Conservation (phyloP, 1,284 basidiomycete species). For the Tetrapyrgos nigripes region DNA sequence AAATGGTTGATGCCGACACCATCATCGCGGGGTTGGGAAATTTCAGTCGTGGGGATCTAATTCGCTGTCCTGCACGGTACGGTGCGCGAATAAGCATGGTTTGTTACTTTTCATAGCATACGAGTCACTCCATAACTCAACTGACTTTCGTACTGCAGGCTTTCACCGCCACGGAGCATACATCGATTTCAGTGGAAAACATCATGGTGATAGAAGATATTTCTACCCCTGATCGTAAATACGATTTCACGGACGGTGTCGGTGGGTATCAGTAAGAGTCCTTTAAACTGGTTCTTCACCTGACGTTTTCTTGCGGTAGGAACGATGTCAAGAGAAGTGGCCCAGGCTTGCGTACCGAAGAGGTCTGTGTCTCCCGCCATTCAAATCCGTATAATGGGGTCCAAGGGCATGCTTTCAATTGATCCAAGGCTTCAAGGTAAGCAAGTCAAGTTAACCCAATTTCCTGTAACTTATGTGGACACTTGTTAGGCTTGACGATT, state of each 20-base stretch:
- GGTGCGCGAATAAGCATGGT: conserved; percentile 64
- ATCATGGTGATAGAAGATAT: conserved; percentile 54
- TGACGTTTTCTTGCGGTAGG: conserved; percentile 41
- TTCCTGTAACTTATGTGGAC: too few species aligned
- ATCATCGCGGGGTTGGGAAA: conserved; percentile 62
- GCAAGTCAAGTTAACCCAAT: background rate
- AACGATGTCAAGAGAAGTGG: conserved; percentile 65
- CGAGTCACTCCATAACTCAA: background rate
- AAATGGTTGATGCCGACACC: conserved; percentile 44
- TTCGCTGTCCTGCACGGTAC: conserved; percentile 71
- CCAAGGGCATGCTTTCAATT: conserved; percentile 68
- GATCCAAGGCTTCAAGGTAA: conserved; percentile 54
- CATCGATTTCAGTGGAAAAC: conserved; percentile 59
- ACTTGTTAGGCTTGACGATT: conserved; percentile 37
- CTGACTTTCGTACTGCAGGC: conserved; percentile 45
- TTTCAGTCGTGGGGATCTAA: conserved; percentile 53
- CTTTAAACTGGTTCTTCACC: background rate
- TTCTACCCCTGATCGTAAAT: conserved; percentile 40
- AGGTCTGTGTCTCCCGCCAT: conserved; percentile 50
- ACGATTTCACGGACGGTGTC: conserved; percentile 70
- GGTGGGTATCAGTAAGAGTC: background rate
- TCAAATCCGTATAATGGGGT: conserved; percentile 67
- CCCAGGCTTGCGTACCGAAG: conserved; percentile 54
- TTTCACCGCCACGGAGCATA: conserved; percentile 74
- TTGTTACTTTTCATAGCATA: background rate